These are phyloP conservation scores for Pseudogymnoascus sp. DNA, from an alignment of 2,329 filamentous ascomycete genomes.

Conservation along the genomic window DNA sequence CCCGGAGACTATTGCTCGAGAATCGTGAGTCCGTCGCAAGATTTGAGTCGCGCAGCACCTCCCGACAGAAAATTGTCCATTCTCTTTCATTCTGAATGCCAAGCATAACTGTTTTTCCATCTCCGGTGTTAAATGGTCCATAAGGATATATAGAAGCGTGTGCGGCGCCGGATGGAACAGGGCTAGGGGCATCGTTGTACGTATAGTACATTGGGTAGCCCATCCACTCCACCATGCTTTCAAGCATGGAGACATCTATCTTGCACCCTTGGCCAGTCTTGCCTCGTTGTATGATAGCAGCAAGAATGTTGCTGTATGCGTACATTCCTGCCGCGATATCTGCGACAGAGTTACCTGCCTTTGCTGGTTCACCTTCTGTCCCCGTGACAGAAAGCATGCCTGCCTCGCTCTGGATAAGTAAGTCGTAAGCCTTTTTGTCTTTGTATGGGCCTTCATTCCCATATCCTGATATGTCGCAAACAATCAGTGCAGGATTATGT, in stretches of 20 bases:
- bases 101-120: slow-evolving; percentile 44
- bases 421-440: slow-evolving; percentile 49
- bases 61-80: slow-evolving; percentile 42
- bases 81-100: slow-evolving; percentile 53
- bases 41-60: slow-evolving; percentile 37
- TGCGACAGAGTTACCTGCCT: slow-evolving; percentile 48
- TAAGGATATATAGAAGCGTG: slow-evolving; percentile 52
- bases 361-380: slow-evolving; percentile 36
- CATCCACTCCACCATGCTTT: slow-evolving; percentile 55
- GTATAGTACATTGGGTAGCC: slow-evolving; percentile 49
- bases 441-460: slow-evolving; percentile 44
- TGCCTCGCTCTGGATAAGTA: slow-evolving; percentile 48
- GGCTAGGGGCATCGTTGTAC: slow-evolving; percentile 37
- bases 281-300: slow-evolving; percentile 40
- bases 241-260: slow-evolving; percentile 52
- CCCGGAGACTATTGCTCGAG: slow-evolving; percentile 38
- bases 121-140: slow-evolving; percentile 45
- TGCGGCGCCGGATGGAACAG: slow-evolving; percentile 41
- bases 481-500: slow-evolving; percentile 40
- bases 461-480: slow-evolving; percentile 49
- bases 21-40: slow-evolving; percentile 42
- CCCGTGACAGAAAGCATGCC: slow-evolving; percentile 46
- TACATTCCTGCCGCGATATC: slow-evolving; percentile 48
- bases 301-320: slow-evolving; percentile 44
- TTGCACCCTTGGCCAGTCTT: slow-evolving; percentile 42